Evolutionary conservation across 2,329 filamentous ascomycete genomes (phyloP), one percentile per base, ranked within the genome.

Genomic region (Fusarium scirpi): DNA sequence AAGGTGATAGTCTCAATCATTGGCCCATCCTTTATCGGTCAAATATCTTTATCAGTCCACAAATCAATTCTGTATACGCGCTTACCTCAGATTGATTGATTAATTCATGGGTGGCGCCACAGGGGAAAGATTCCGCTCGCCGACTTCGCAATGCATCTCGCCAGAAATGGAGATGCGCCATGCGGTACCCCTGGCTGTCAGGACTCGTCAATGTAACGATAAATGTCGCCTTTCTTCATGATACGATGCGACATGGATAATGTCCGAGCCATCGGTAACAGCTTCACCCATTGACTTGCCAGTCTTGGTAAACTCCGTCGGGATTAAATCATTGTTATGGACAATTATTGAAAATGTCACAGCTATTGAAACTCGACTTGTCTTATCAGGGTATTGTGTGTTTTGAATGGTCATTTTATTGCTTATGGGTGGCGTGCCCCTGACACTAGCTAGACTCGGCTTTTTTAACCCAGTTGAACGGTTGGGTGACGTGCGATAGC

Each of bases 401-500:
- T 38, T 30, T 30, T 30, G 11, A 8, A 12, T 16, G 15, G 32
- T 43, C 32, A 29, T 52, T 29, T 52, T 29, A 40, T 52, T 43
- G 49, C 24, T 38, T 18, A 56, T 45, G 10, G 43, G 41, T 51
- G 34, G 55, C 43, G 29, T 43, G 43, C 55, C 58, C 62, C 62
- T 66, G 62, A 22, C 62, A 52, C 16, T 52, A 52, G 32, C 25
- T 64, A 44, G 38, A 47, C 34, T 47, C 13, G 40, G 32, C 40
- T 46, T 13, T 24, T 54, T 45, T 24, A n/a, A 51, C 20, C 29
- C 29, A 30, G 29, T 30, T 22, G 47, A 60, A 18, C 30, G 27
- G 20, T 53, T 54, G 20, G 34, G 65, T 69, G 63, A 69, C 51
- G 47, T 70, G 67, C 44, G 30, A 44, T 44, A 40, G 49, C 52